These are phyloP conservation scores for Penicillium taxi DNA, from an alignment of 495 filamentous ascomycete genomes.

Conservation along the genomic window DNA sequence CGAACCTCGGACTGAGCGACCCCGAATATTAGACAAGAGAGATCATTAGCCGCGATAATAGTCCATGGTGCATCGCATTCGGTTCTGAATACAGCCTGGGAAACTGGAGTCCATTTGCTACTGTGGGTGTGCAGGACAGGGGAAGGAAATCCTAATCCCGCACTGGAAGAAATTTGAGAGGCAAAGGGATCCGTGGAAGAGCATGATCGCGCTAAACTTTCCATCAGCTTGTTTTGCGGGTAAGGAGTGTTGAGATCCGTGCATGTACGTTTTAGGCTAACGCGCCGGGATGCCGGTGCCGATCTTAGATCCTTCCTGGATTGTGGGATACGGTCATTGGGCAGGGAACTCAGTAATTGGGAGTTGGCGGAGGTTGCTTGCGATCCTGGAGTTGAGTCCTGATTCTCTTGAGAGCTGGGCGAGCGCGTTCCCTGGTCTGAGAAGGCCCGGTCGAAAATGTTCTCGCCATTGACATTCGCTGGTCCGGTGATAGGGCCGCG, in stretches of 20 bases:
- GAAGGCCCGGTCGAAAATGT: slow-evolving; percentile 78
- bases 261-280: slow-evolving; percentile 76
- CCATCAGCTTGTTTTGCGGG: slow-evolving; percentile 77
- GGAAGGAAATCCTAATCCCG: slow-evolving; percentile 33
- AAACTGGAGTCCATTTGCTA: slow-evolving; percentile 80
- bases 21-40: slow-evolving; percentile 92
- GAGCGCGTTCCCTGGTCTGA: slow-evolving; percentile 31
- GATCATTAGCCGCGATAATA: slow-evolving; percentile 91
- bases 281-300: slow-evolving; percentile 47
- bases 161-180: slow-evolving; percentile 29
- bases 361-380: slow-evolving; percentile 17
- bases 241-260: slow-evolving; percentile 68
- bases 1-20: slow-evolving; percentile 89
- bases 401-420: slow-evolving; percentile 14
- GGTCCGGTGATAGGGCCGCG: slow-evolving; percentile 70
- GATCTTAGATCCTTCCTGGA: slow-evolving; percentile 29
- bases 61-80: slow-evolving; percentile 85
- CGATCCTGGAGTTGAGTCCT: slow-evolving; percentile 12
- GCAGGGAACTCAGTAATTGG: slow-evolving; percentile 22
- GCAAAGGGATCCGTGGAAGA: slow-evolving; percentile 44
- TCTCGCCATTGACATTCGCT: slow-evolving; percentile 55
- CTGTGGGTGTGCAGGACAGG: slow-evolving; percentile 69
- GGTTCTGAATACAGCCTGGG: slow-evolving; percentile 95
- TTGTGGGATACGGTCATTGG: slow-evolving; percentile 26
- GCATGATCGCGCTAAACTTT: slow-evolving; percentile 82